These are phyloP conservation scores for Pistacia vera DNA, from an alignment of 345 rosid genomes.

Conservation along the genomic window DNA sequence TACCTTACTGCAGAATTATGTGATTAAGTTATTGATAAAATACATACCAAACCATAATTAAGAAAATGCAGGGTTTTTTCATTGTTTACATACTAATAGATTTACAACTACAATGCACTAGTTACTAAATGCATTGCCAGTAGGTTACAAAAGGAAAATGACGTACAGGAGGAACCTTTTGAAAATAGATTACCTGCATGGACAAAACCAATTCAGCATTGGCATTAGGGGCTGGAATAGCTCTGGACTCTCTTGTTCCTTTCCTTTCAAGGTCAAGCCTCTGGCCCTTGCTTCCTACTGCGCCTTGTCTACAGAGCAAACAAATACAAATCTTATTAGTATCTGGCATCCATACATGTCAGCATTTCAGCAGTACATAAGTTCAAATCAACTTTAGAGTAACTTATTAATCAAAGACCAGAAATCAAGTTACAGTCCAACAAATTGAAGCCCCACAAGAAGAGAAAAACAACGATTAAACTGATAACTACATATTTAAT, in stretches of 20 bases:
- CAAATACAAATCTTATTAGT: slow-evolving; percentile 19
- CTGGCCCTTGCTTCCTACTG: slow-evolving; percentile 73
- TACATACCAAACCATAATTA: background rate
- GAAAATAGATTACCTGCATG: slow-evolving; percentile 63
- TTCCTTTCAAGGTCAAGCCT: slow-evolving; percentile 66
- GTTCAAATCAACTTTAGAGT: background rate
- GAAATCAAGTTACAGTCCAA: background rate
- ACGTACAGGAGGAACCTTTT: background rate
- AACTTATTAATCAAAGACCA: background rate
- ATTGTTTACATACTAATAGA: background rate
- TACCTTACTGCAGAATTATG: background rate
- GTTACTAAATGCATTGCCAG: background rate
- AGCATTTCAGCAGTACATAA: background rate
- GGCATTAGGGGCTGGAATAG: slow-evolving; percentile 94
- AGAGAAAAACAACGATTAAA: background rate
- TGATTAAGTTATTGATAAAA: background rate
- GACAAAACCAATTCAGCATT: slow-evolving; percentile 86
- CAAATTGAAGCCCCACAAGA: background rate
- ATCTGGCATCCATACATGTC: background rate
- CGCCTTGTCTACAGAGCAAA: slow-evolving; percentile 66
- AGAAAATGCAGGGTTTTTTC: background rate
- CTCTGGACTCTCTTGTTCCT: slow-evolving; percentile 86
- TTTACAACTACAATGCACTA: background rate
- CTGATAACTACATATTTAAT: background rate
- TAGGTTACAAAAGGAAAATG: background rate